These are phyloP conservation scores for Themeda triandra DNA, from an alignment of 176 grass and related monocot genomes.

Conservation along the genomic window DNA sequence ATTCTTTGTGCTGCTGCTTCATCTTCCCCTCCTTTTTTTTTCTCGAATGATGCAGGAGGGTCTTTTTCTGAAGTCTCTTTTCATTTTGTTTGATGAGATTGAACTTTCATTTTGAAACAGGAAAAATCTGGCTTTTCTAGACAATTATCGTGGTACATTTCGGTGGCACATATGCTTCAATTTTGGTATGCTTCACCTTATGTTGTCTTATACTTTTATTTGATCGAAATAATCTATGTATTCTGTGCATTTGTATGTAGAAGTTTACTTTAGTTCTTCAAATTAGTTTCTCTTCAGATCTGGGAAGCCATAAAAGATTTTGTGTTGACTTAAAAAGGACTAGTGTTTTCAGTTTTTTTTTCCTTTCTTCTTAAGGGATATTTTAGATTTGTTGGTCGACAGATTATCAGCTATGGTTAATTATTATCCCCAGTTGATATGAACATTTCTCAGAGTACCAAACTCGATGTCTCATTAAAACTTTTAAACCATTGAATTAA, in stretches of 20 bases:
- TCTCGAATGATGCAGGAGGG: neutral
- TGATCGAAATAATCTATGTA: neutral
- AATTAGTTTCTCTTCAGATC: slow-evolving; percentile 10
- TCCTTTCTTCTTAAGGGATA: neutral
- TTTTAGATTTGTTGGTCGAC: neutral
- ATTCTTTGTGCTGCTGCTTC: slow-evolving; percentile 20
- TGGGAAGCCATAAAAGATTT: neutral
- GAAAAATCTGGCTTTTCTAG: slow-evolving; percentile 65
- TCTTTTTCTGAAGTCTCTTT: neutral
- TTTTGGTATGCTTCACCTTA: slow-evolving; percentile 61
- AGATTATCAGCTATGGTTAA: slow-evolving; percentile 1
- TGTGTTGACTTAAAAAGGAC: neutral
- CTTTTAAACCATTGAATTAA: neutral
- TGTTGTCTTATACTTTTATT: neutral
- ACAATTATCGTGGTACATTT: slow-evolving; percentile 87
- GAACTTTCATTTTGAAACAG: slow-evolving; percentile 40
- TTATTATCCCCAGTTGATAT: neutral
- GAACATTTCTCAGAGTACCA: neutral
- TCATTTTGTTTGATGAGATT: neutral
- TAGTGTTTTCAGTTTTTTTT: neutral
- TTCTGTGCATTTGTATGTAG: neutral
- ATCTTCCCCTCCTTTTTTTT: neutral
- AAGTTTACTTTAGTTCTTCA: neutral
- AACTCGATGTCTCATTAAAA: neutral
- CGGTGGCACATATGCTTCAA: slow-evolving; percentile 99